Evolutionary conservation across 192 early-diverging fungal genomes (phyloP).

Genomic region (Paraglomus brasilianum): DNA sequence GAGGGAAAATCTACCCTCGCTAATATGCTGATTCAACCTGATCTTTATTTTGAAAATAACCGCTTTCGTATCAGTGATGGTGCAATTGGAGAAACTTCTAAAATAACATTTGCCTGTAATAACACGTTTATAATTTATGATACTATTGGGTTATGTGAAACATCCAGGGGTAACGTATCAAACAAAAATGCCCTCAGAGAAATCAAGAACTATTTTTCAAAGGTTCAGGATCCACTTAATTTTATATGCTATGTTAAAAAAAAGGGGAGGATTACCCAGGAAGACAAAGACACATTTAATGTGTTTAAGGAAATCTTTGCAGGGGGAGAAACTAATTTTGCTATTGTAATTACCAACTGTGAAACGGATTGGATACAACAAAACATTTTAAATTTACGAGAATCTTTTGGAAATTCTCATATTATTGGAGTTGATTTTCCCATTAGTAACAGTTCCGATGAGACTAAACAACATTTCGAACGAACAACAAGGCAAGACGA

Average conservation of each 20-base stretch:
- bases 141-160: conserved; percentile 30
- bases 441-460: not conserved
- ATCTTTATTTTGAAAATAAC: conserved; percentile 10
- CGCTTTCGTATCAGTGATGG: conserved; percentile 13
- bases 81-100: conserved; percentile 16
- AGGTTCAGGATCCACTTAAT: not conserved
- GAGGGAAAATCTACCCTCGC: conserved; percentile 31
- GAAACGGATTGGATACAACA: conserved; percentile 15
- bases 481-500: too few species aligned
- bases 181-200: not conserved
- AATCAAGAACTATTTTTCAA: conserved; percentile 15
- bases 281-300: conserved; percentile 17
- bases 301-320: conserved; percentile 32
- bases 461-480: too few species aligned
- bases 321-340: conserved; percentile 22
- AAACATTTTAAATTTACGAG: conserved; percentile 7
- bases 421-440: conserved; percentile 29
- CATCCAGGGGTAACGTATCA: not conserved
- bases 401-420: conserved; percentile 28
- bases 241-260: conserved; percentile 33
- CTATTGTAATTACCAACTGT: conserved; percentile 30
- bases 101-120: conserved; percentile 1
- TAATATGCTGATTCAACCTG: conserved; percentile 33
- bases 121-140: conserved; percentile 29
- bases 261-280: conserved; percentile 11